Evolutionary conservation across 441 rosid genomes (phyloP), one percentile per base, ranked within the genome.

Genomic region (Pelargonium fulgidum): DNA sequence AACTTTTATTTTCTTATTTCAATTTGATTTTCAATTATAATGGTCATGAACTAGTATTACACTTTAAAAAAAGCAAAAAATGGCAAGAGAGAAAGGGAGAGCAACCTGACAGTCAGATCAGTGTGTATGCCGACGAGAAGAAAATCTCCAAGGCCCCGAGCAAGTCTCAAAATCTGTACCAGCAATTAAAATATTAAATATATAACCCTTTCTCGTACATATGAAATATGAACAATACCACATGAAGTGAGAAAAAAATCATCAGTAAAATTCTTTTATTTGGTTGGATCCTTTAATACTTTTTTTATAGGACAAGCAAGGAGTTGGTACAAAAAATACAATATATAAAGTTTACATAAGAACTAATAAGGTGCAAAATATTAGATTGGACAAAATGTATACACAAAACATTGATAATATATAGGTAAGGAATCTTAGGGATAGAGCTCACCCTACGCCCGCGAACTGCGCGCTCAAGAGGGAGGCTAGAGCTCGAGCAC

Each of bases 111-210:
- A 75, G 83, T 86, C 78, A 86, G 92, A 80, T 93, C 98, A 13
- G 65, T 26, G 68, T 89, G 87, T 73, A 93, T 78, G 64, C 98
- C 98, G 79, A 89, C 98, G 52, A 91, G 81, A 70, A 91, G 83
- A 77, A 93, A 93, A 73, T 91, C 98, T 74, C 97, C 98, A 70
- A 86, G 96, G 80, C 86, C 90, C 83, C 93, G 83, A 26, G 98
- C 98, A 65, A 72, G 75, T 81, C 84, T 91, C 70, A 93, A 87
- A 77, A 93, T 91, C 98, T 93, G 80, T 71, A 71, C 0, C 33
- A 68, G 19, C 19, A 54, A 54, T 54, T 16, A 5, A 16, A 22
- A 16, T 20, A 54, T 20, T 54, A 54, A 54, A 16, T 54, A 54
- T 13, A 54, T 54, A 54, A 7, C 61, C 20, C 17, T 16, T 14